These are phyloP conservation scores for Bacidia gigantensis DNA, from an alignment of 495 filamentous ascomycete genomes.

Conservation along the genomic window DNA sequence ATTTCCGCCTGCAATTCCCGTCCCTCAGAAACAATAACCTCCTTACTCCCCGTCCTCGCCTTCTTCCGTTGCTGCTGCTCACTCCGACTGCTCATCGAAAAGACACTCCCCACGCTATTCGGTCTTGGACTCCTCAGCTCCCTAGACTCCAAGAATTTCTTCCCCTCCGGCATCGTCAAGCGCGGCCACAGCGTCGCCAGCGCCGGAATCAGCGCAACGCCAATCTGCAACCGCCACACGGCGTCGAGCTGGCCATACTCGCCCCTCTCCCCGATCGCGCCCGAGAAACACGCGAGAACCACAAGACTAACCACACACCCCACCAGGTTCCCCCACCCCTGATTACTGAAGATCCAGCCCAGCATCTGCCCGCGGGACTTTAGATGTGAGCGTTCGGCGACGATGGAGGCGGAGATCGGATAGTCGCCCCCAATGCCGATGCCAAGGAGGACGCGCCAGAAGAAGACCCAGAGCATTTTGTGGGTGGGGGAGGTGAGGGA, in stretches of 20 bases:
- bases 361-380: constrained; percentile 8
- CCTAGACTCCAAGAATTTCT: constrained; percentile 15
- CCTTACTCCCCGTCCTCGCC: not conserved
- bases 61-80: not conserved
- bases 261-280: constrained; percentile 3
- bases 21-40: constrained; percentile 5
- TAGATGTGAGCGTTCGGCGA: constrained; percentile 12
- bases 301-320: constrained; percentile 12
- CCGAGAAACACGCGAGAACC: constrained; percentile 11
- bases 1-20: too few species aligned
- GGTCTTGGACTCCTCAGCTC: constrained; percentile 7
- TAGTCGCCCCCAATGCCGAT: constrained; percentile 40
- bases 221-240: constrained; percentile 20
- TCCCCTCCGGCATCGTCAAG: constrained; percentile 18
- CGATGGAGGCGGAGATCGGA: constrained; percentile 42
- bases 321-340: constrained; percentile 11
- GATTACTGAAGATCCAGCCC: constrained; percentile 13
- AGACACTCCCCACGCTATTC: constrained; percentile 7
- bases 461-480: constrained; percentile 9
- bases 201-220: constrained; percentile 16
- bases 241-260: constrained; percentile 13
- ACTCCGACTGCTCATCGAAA: constrained; percentile 5
- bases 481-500: constrained; percentile 5
- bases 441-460: constrained; percentile 10
- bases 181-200: constrained; percentile 13